Conservation (phyloP, 75 land plant species). For the Sequoia sempervirens region DNA sequence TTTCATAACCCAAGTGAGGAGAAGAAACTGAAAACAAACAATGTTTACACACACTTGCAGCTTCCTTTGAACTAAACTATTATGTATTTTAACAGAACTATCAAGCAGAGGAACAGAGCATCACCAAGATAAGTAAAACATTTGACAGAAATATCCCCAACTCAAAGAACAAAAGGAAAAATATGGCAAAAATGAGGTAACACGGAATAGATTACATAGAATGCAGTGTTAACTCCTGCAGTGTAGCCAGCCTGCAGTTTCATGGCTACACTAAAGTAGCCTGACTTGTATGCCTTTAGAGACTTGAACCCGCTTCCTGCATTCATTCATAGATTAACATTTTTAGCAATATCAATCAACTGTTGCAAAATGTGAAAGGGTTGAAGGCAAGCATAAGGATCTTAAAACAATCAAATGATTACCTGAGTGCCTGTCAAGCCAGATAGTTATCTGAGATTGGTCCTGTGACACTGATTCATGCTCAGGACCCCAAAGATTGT, state of each 20-base stretch:
- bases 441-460: constrained; percentile 39
- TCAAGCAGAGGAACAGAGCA: neutral
- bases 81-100: neutral
- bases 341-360: neutral
- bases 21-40: neutral
- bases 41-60: too few species aligned
- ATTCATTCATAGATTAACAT: neutral
- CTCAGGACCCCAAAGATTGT: constrained; percentile 58
- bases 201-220: constrained; percentile 39
- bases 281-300: constrained; percentile 32
- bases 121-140: neutral
- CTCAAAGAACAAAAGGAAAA: neutral
- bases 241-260: constrained; percentile 76
- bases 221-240: constrained; percentile 73
- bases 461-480: constrained; percentile 45
- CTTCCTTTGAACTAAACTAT: too few species aligned
- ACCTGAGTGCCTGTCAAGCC: constrained; percentile 73
- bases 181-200: neutral
- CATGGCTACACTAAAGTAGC: constrained; percentile 61
- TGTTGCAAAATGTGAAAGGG: neutral
- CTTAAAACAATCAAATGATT: neutral
- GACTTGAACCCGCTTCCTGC: constrained; percentile 83
- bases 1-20: neutral
- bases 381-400: neutral
- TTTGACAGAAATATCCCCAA: neutral